phyloP scores from a whole-genome alignment of 1,284 basidiomycete genomes.

The Irpex sp. region DNA sequence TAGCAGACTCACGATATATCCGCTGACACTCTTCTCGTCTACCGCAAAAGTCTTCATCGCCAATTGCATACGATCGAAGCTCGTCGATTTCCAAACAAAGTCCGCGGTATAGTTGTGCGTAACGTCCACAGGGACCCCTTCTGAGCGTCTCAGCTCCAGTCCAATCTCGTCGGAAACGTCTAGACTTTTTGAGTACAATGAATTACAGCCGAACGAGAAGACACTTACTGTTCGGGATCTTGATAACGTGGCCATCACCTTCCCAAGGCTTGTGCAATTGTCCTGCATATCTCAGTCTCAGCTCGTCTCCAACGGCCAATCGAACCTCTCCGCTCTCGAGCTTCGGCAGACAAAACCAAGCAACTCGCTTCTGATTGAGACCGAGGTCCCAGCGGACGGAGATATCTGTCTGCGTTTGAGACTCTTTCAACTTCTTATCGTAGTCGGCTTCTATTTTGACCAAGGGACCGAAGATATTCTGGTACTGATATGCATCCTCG shows the following conservation, averaged over 20 bases:
- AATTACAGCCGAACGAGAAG: not conserved
- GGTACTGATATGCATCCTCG: conserved; percentile 99
- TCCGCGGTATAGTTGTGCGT: conserved; percentile 95
- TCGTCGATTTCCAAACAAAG: conserved; percentile 99
- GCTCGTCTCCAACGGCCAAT: conserved; percentile 94
- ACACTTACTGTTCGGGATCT: conserved; percentile 94
- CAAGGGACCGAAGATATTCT: conserved; percentile 97
- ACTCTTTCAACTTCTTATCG: conserved; percentile 96
- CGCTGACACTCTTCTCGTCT: conserved; percentile 98
- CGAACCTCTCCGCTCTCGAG: conserved; percentile 97
- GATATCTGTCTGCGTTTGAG: conserved; percentile 97
- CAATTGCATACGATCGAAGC: conserved; percentile 98
- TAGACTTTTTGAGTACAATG: conserved; percentile 27
- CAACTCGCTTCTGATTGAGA: conserved; percentile 95
- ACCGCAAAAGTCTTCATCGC: conserved; percentile 99
- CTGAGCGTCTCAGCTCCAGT: conserved; percentile 85
- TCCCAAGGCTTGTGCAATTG: conserved; percentile 93
- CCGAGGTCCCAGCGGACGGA: conserved; percentile 97
- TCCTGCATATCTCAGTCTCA: conserved; percentile 87
- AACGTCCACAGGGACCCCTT: conserved; percentile 93
- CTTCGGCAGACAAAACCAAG: conserved; percentile 96
- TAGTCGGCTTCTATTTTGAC: conserved; percentile 99
- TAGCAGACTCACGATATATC: conserved; percentile 78
- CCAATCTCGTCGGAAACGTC: conserved; percentile 98
- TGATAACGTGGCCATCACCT: conserved; percentile 96